These are phyloP conservation scores for Trypanosoma theileri DNA, from an alignment of 208 protist species.

Conservation along the genomic window DNA sequence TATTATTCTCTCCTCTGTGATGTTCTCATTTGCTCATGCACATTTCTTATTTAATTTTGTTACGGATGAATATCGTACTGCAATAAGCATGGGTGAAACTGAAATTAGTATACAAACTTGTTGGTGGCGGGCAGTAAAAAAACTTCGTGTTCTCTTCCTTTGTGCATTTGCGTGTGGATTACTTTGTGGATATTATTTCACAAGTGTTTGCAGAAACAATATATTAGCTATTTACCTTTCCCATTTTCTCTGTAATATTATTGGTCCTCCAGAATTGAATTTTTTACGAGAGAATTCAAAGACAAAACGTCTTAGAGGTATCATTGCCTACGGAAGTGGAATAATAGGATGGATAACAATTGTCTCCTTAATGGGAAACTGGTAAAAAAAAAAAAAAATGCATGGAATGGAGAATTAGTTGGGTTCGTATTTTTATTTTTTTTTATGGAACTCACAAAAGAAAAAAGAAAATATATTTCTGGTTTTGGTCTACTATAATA, in stretches of 20 bases:
- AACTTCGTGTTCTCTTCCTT: slow-evolving; percentile 22
- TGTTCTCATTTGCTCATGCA: slow-evolving; percentile 68
- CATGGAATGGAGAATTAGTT: no score
- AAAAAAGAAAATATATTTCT: no score
- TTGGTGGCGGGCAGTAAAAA: slow-evolving; percentile 19
- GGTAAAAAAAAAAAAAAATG: slow-evolving; percentile 12
- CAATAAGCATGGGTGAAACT: background rate
- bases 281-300: slow-evolving; percentile 14
- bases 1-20: slow-evolving; percentile 41
- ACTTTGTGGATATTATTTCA: slow-evolving; percentile 62
- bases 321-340: background rate
- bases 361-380: background rate
- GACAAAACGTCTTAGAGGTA: background rate
- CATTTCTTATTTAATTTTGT: slow-evolving; percentile 54
- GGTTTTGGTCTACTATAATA: no score
- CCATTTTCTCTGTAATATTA: slow-evolving; percentile 68
- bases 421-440: no score
- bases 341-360: slow-evolving; percentile 17
- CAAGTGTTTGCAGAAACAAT: slow-evolving; percentile 38
- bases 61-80: slow-evolving; percentile 32
- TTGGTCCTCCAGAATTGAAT: slow-evolving; percentile 49
- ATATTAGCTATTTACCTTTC: slow-evolving; percentile 39
- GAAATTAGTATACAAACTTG: background rate
- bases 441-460: no score
- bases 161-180: slow-evolving; percentile 55